Percentiles rank a stretch among this genome's conserved stretches.
These are phyloP conservation scores for Coffea eugenioides DNA, from an alignment of 257 asterid species.

Conservation along the genomic window DNA sequence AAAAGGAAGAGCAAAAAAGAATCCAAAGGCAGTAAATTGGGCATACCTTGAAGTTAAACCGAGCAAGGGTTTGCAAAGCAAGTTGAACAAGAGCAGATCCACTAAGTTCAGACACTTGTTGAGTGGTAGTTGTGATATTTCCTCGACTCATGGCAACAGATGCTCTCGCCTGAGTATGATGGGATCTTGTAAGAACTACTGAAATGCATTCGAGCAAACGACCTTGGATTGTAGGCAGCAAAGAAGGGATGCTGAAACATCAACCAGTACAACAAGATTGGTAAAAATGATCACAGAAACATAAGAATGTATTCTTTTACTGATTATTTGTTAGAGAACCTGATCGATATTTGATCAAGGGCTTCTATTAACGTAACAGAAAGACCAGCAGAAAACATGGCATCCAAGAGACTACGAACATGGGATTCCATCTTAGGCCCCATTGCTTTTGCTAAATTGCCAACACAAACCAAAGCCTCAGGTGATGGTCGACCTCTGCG, in stretches of 20 bases:
- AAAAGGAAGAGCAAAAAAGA: conserved; percentile 9
- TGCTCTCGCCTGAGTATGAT: conserved; percentile 66
- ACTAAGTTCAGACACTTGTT: conserved; percentile 76
- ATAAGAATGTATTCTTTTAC: conserved; percentile 6
- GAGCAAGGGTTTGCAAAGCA: conserved; percentile 89
- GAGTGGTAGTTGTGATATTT: conserved; percentile 51
- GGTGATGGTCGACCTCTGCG: conserved; percentile 94
- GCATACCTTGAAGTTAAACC: conserved; percentile 79
- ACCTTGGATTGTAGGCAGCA: conserved; percentile 85
- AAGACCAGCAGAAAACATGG: conserved; percentile 92
- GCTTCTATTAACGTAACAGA: conserved; percentile 81
- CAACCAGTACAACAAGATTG: conserved; percentile 25
- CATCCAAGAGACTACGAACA: conserved; percentile 85
- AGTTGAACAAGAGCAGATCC: conserved; percentile 92
- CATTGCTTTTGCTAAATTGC: conserved; percentile 97
- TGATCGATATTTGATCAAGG: conserved; percentile 76
- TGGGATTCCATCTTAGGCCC: conserved; percentile 87
- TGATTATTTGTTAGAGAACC: conserved; percentile 42
- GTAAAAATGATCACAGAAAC: conserved; percentile 14
- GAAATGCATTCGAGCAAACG: conserved; percentile 92
- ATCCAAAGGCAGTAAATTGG: conserved; percentile 12
- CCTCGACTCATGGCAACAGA: conserved; percentile 52
- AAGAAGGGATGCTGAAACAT: conserved; percentile 76
- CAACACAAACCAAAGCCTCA: conserved; percentile 99
- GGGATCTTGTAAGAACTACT: conserved; percentile 74